These are phyloP conservation scores for Suillus plorans DNA, from an alignment of 768 basidiomycete genomes.

Conservation along the genomic window DNA sequence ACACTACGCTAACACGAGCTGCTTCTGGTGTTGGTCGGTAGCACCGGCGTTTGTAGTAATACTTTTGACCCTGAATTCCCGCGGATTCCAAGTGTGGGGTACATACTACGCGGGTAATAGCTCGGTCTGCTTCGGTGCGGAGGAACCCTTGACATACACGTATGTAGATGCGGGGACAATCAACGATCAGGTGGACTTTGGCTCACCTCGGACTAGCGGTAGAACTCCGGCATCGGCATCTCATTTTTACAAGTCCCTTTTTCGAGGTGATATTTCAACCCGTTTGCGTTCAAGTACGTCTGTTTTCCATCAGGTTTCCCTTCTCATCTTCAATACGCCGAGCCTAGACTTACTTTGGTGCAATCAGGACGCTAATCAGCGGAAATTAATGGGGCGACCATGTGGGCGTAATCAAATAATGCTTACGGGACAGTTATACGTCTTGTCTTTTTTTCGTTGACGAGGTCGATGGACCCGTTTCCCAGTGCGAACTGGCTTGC, in stretches of 20 bases:
- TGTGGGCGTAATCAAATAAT: background rate
- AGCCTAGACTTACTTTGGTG: conserved; percentile 43
- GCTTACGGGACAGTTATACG: conserved; percentile 50
- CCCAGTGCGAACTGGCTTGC: background rate
- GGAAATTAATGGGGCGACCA: conserved; percentile 10
- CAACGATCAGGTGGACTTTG: background rate
- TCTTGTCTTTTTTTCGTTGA: conserved; percentile 39
- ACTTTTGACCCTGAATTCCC: background rate
- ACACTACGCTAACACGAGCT: background rate
- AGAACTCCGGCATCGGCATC: conserved; percentile 4
- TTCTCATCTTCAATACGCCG: conserved; percentile 3
- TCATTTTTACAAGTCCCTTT: conserved; percentile 62
- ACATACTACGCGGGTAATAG: background rate
- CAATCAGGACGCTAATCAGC: conserved; percentile 42
- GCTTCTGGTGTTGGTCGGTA: background rate
- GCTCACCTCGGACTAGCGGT: background rate
- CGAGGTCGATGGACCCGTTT: conserved; percentile 1
- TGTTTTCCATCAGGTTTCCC: conserved; percentile 20
- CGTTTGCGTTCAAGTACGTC: conserved; percentile 66
- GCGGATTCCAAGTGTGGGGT: conserved; percentile 5
- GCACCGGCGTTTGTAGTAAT: background rate
- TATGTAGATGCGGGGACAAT: background rate
- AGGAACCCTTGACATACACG: background rate
- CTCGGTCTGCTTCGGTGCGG: background rate
- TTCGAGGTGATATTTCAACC: conserved; percentile 65